phyloP scores from a whole-genome alignment of 306 rosid genomes.

The Luffa acutangula region DNA sequence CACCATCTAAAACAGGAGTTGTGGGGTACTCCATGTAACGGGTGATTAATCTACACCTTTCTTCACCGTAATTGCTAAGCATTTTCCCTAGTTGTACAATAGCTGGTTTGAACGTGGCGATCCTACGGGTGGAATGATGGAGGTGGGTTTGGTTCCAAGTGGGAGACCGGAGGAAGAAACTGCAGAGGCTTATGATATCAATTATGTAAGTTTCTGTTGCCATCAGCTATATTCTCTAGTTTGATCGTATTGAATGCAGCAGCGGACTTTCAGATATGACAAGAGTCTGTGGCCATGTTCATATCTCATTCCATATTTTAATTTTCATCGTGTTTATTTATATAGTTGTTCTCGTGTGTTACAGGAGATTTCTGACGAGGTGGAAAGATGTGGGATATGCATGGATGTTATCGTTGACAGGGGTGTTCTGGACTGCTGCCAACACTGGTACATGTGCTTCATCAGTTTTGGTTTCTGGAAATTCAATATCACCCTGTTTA shows the following conservation, averaged over 20 bases:
- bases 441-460: conserved; percentile 54
- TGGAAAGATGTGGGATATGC: conserved; percentile 88
- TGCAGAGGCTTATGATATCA: conserved; percentile 29
- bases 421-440: conserved; percentile 96
- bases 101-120: background rate
- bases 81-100: background rate
- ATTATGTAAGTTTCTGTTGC: conserved; percentile 32
- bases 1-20: background rate
- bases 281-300: background rate
- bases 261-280: background rate
- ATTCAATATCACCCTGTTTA: background rate
- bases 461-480: background rate
- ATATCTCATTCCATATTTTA: background rate
- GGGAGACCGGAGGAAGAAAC: conserved; percentile 34
- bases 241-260: background rate
- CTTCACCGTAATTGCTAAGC: background rate
- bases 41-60: background rate
- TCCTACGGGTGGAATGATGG: conserved; percentile 28
- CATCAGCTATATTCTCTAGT: background rate
- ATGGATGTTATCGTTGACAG: conserved; percentile 82
- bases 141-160: conserved; percentile 41
- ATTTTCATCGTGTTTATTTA: background rate
- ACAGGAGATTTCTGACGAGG: conserved; percentile 56
- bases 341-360: background rate
- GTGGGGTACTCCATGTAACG: background rate